Evolutionary conservation across 140 eudicot genomes (phyloP).

Genomic region (Artemisia princeps): DNA sequence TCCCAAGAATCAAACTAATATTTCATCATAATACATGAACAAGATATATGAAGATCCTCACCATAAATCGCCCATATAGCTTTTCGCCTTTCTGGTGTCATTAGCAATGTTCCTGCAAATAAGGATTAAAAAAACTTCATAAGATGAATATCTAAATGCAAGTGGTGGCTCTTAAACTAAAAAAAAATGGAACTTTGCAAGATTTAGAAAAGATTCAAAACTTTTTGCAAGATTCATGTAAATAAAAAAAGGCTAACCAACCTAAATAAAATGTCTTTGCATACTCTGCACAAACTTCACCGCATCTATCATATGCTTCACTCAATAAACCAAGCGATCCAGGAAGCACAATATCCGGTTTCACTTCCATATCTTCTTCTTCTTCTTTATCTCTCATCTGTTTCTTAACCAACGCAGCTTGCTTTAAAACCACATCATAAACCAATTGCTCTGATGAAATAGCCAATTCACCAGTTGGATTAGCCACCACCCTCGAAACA

Average conservation of each 20-base stretch:
- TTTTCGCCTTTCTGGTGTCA: slow-evolving; percentile 85
- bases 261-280: slow-evolving; percentile 98
- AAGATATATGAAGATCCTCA: slow-evolving; percentile 25
- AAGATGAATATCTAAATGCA: slow-evolving; percentile 6
- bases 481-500: slow-evolving; percentile 62
- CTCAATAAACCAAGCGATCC: slow-evolving; percentile 62
- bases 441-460: slow-evolving; percentile 81
- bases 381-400: slow-evolving; percentile 35
- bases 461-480: slow-evolving; percentile 64
- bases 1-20: slow-evolving; percentile 11
- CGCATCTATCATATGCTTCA: slow-evolving; percentile 93
- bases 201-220: background rate
- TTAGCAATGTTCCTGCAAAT: slow-evolving; percentile 67
- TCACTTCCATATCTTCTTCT: slow-evolving; percentile 52
- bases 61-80: slow-evolving; percentile 98
- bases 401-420: slow-evolving; percentile 85
- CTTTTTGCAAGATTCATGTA: background rate
- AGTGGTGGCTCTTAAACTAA: slow-evolving; percentile 8
- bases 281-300: slow-evolving; percentile 98
- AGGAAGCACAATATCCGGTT: slow-evolving; percentile 77
- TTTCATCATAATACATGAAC: background rate
- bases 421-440: slow-evolving; percentile 87
- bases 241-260: slow-evolving; percentile 39
- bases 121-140: background rate
- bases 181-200: background rate